Conservation (phyloP, 371 early-diverging fungal genomes). For the Syncephalis plumigaleata region DNA sequence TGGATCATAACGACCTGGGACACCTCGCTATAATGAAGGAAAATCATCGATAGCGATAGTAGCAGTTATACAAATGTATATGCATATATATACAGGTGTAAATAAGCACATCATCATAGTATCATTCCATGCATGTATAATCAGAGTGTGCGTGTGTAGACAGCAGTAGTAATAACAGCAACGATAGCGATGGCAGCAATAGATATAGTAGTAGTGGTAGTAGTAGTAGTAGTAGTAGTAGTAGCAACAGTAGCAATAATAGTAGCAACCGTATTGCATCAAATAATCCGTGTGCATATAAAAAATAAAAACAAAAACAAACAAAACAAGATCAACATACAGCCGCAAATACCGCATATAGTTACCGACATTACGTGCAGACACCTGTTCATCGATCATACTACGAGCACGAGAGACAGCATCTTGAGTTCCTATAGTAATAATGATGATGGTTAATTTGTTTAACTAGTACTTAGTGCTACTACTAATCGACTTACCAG, state of each 20-base stretch:
- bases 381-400: constrained; percentile 9
- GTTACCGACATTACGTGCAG: constrained; percentile 2
- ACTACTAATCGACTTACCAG: constrained; percentile 4
- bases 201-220: too few species aligned
- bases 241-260: too few species aligned
- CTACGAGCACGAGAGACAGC: constrained; percentile 6
- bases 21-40: constrained; percentile 3
- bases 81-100: too few species aligned
- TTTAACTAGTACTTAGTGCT: neutral
- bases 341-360: constrained; percentile 6
- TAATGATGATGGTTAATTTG: neutral
- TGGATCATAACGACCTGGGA: constrained; percentile 6
- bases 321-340: constrained; percentile 1
- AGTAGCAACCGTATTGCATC: neutral
- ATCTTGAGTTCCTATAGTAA: constrained; percentile 7
- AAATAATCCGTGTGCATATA: constrained; percentile 1
- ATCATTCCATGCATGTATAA: too few species aligned
- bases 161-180: too few species aligned
- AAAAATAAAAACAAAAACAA: constrained; percentile 2
- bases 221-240: too few species aligned
- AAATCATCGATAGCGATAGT: neutral
- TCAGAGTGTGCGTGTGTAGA: too few species aligned
- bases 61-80: neutral
- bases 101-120: too few species aligned
- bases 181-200: too few species aligned